Evolutionary conservation across 2,329 filamentous ascomycete species (phyloP), one percentile per base, ranked within the genome.

Genomic region (Aspergillus sclerotialis): DNA sequence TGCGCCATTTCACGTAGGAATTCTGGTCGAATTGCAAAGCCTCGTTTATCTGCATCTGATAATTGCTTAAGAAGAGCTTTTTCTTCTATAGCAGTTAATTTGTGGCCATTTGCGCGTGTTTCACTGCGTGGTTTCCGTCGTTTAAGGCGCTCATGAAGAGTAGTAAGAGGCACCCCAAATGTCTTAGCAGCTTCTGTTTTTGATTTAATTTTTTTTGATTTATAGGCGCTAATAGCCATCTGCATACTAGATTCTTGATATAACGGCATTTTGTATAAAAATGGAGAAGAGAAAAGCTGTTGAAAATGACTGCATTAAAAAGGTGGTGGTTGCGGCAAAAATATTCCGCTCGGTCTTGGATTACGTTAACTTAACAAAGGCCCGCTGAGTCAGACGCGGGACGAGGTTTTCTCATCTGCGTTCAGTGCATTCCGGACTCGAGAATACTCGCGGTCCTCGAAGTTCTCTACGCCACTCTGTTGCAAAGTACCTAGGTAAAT

Each of bases 381-480:
- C 23, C 23, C 8, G 23, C 10, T 49, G 38, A 50, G 35, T 49
- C 42, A 52, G 24, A 44, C 34, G 44, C 50, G 47, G 52, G 55
- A 58, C 52, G 46, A 52, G 43, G 46, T 49, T 50, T 58, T 56
- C 55, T 52, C 46, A 18, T 40, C 54, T 60, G 59, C 58, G 58
- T 58, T 59, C 50, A 48, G 39, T 42, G 40, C 53, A 52, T 61
- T 61, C 58, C 59, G 58, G 57, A 59, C 59, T 62, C 57, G 49
- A 62, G 58, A 63, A 61, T 62, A 63, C 59, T 46, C 56, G 57
- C 59, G 56, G 55, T 61, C 59, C 59, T 57, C 46, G 58, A 63
- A 61, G 58, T 62, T 51, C 57, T 32, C 50, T 43, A 10, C 19
- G 19, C 19, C n/a, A n/a, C n/a, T n/a, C n/a, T n/a, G n/a, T n/a